These are phyloP conservation scores for Lonicera japonica DNA, from an alignment of 129 eudicot species.

Conservation along the genomic window DNA sequence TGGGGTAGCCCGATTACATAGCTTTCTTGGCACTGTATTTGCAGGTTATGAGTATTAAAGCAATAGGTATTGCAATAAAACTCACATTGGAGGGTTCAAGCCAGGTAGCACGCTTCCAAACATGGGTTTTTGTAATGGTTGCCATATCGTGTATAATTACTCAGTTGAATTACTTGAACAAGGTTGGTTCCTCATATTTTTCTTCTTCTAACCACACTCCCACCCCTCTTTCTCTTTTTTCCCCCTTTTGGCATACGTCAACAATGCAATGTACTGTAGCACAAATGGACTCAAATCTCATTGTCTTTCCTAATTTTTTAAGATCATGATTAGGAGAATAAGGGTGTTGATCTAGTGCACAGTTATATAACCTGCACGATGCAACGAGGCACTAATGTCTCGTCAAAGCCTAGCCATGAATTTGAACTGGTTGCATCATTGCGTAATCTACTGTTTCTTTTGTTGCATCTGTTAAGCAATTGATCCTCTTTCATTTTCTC, in stretches of 20 bases:
- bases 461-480: no score
- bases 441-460: no score
- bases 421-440: no score
- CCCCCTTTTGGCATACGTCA: no score
- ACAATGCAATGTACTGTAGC: background rate
- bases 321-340: background rate
- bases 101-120: constrained; percentile 60
- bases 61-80: constrained; percentile 77
- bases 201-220: no score
- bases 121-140: constrained; percentile 79
- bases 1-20: constrained; percentile 5
- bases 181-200: constrained; percentile 31
- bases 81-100: constrained; percentile 75
- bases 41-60: constrained; percentile 83
- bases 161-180: constrained; percentile 71
- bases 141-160: constrained; percentile 59
- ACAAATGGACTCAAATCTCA: background rate
- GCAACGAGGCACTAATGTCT: no score
- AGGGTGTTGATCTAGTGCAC: background rate
- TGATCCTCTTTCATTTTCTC: no score
- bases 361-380: no score
- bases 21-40: constrained; percentile 5
- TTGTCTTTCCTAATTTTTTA: background rate
- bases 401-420: no score
- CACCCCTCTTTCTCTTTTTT: background rate